Percentiles rank a stretch among this genome's conserved stretches.
Evolutionary conservation across 208 protist species (phyloP).

Genomic region (Endotrypanum monterogeii): DNA sequence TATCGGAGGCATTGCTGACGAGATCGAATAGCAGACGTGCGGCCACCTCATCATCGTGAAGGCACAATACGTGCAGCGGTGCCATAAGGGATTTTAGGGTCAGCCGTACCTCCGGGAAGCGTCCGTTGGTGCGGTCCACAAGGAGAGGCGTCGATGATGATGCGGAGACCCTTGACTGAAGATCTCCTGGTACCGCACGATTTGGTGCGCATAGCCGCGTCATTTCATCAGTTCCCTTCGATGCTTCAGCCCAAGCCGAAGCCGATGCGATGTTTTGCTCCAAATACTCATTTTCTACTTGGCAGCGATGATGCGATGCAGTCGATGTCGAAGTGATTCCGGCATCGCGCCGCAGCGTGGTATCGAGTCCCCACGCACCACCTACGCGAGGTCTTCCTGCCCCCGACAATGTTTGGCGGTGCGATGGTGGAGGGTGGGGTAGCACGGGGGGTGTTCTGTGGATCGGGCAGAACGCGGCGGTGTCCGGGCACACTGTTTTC

Average conservation of each 20-base stretch:
- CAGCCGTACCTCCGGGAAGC: constrained; percentile 86
- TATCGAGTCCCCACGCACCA: background rate
- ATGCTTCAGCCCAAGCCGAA: background rate
- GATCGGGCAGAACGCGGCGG: background rate
- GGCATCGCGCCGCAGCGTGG: background rate
- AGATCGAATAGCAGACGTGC: constrained; percentile 24
- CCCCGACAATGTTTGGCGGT: background rate
- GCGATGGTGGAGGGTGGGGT: background rate
- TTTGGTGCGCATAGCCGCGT: too few relatives aligned
- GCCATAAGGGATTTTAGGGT: constrained; percentile 65
- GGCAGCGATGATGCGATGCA: background rate
- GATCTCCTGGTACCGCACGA: background rate
- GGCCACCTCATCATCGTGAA: constrained; percentile 57
- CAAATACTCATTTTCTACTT: background rate
- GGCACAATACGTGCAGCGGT: constrained; percentile 79
- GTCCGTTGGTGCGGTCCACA: constrained; percentile 55
- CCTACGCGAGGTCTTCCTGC: background rate
- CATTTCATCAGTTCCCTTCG: background rate
- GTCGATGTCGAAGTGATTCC: background rate
- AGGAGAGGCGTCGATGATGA: constrained; percentile 23
- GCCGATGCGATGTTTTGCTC: background rate
- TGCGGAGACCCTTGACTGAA: background rate
- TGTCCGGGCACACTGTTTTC: background rate
- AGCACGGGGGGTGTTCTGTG: background rate
- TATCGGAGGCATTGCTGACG: constrained; percentile 7